Conservation (phyloP, 345 rosid genomes). For the Hypericum androsaemum region DNA sequence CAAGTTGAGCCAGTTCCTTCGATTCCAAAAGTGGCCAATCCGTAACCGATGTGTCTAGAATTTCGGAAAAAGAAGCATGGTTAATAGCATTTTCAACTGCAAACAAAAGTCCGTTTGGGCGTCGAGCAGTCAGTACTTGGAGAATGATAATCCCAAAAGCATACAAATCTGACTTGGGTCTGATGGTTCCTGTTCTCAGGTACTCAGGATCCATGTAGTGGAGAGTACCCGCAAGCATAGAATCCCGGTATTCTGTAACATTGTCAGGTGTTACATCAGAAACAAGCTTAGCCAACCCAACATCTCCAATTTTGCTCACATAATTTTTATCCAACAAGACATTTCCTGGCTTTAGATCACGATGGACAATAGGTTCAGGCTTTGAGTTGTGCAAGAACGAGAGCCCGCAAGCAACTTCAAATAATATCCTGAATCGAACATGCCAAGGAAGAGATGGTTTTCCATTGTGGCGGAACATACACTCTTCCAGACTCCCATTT, state of each 20-base stretch:
- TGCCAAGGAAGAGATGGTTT: slow-evolving; percentile 76
- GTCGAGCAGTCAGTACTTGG: slow-evolving; percentile 51
- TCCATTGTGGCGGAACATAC: slow-evolving; percentile 40
- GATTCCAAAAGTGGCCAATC: slow-evolving; percentile 75
- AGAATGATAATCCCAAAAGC: slow-evolving; percentile 70
- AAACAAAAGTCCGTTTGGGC: slow-evolving; percentile 53
- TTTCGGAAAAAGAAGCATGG: slow-evolving; percentile 41
- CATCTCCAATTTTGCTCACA: slow-evolving; percentile 82
- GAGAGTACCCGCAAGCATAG: slow-evolving; percentile 66
- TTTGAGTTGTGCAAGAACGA: slow-evolving; percentile 89
- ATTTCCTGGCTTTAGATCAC: slow-evolving; percentile 80
- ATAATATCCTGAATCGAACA: slow-evolving; percentile 56
- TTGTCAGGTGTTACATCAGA: slow-evolving; percentile 60
- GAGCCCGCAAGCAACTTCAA: slow-evolving; percentile 74
- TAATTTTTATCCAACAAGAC: slow-evolving; percentile 63
- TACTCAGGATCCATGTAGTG: slow-evolving; percentile 79
- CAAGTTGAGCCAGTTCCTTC: slow-evolving; percentile 55
- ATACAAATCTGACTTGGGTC: slow-evolving; percentile 47
- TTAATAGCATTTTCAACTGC: slow-evolving; percentile 52
- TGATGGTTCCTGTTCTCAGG: too few species aligned
- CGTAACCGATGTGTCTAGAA: slow-evolving; percentile 46
- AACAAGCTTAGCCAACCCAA: slow-evolving; percentile 78
- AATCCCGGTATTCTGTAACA: slow-evolving; percentile 55
- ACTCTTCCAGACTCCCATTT: slow-evolving; percentile 68
- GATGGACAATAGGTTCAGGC: slow-evolving; percentile 77